phyloP scores from a whole-genome alignment of 805 yeast genomes.

The Yarrowia hollandica region DNA sequence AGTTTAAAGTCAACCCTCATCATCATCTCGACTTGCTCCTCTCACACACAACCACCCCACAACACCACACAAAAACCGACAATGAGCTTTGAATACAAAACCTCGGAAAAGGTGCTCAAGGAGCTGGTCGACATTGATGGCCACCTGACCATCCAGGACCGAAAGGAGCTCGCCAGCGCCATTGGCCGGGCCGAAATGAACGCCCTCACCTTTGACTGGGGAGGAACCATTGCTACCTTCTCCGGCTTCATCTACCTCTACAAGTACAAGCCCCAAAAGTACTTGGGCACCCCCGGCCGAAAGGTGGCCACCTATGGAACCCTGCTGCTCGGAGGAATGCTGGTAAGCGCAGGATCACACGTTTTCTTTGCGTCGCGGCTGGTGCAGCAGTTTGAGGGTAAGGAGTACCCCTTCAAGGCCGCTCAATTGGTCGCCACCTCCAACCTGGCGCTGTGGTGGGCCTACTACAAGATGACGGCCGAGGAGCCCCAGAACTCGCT shows the following conservation, averaged over 20 bases:
- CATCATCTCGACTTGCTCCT: neutral
- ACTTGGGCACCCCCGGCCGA: neutral
- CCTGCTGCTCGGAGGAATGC: constrained; percentile 2
- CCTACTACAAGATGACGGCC: constrained; percentile 29
- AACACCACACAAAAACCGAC: neutral
- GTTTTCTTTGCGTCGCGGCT: neutral
- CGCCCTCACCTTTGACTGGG: constrained; percentile 19
- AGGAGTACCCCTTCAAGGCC: constrained; percentile 9
- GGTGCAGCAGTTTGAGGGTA: constrained; percentile 1
- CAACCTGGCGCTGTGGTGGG: constrained; percentile 24
- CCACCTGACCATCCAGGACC: constrained; percentile 17
- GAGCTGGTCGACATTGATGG: constrained; percentile 14
- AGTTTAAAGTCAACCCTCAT: neutral
- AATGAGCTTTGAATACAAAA: constrained; percentile 23
- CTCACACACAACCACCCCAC: neutral
- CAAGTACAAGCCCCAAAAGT: constrained; percentile 18
- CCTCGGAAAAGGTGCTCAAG: neutral
- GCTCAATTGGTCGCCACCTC: constrained; percentile 1
- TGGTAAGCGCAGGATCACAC: neutral
- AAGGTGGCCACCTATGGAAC: neutral
- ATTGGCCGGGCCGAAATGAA: constrained; percentile 14
- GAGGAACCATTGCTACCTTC: constrained; percentile 8
- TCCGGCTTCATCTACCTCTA: constrained; percentile 17
- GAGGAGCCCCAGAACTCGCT: constrained; percentile 24
- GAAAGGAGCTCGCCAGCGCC: constrained; percentile 25